Evolutionary conservation across 768 basidiomycete species (phyloP), one percentile per base, ranked within the genome.

Genomic region (Cystofilobasidium bisporidii): DNA sequence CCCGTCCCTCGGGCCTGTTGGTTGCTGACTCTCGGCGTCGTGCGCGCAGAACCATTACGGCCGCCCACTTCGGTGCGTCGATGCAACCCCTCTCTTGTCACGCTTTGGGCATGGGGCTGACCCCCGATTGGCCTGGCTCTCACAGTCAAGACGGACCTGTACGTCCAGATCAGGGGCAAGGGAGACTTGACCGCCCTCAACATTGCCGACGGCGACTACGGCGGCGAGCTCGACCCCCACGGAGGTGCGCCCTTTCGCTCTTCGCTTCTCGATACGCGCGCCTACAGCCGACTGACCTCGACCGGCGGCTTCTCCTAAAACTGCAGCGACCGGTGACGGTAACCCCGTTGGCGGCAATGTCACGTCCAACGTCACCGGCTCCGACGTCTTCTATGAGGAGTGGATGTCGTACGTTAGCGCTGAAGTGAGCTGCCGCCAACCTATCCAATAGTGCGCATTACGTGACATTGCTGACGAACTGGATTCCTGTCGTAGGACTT

Each of bases 121-220:
- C n/a, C n/a, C n/a, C n/a, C n/a, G n/a, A n/a, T 36, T 36, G 36
- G 12, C 6, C 36, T 36, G 36, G 12, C 36, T 12, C 6, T 36
- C 36, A 36, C 12, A 36, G 78, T 80, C 70, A 77, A 80, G 73
- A 80, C 79, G 24, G 77, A 78, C 10, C 72, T 79, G 28, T 81
- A 80, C 71, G 75, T 77, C 57, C 80, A 81, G 71, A 69, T 76
- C 53, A 72, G 72, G 57, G 89, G 86, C 79, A 78, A 80, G 71
- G 74, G 79, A 32, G 79, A 77, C 30, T 2, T 69, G 40, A 80
- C 80, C 73, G 76, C 64, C 69, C 48, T 64, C 32, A 64, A 64
- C 63, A 64, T 55, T 58, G 40, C 28, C 41, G 9, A 36, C 15
- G 77, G 76, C 55, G 80, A 81, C 64, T 66, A 69, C 22, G 80